Percentiles rank a stretch among this genome's conserved stretches.
Conservation (phyloP, 2,329 filamentous ascomycete species). For the Orbilia blumenaviensis region DNA sequence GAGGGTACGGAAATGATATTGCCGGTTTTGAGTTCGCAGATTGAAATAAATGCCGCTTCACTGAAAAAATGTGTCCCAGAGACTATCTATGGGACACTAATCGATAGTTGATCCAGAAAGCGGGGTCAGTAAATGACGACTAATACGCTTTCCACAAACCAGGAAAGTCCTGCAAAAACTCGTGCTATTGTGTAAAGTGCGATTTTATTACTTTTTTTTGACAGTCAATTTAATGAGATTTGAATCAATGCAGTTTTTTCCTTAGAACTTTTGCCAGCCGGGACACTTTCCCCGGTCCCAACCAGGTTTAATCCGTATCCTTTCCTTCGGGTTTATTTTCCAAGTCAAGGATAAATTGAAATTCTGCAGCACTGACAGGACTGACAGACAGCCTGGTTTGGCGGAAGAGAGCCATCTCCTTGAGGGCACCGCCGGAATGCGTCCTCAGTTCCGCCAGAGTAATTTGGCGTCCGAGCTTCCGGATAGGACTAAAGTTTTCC, state of each 20-base stretch:
- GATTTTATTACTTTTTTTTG: conserved; percentile 5
- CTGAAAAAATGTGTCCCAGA: conserved; percentile 5
- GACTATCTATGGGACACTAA: conserved; percentile 26
- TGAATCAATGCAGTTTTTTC: conserved; percentile 3
- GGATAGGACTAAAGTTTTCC: conserved; percentile 41
- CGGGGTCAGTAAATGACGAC: conserved; percentile 51
- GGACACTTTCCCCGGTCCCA: conserved; percentile 32
- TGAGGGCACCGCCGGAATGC: conserved; percentile 51
- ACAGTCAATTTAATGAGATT: conserved; percentile 32
- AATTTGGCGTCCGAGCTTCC: conserved; percentile 52
- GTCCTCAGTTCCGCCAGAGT: conserved; percentile 49
- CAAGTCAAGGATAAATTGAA: conserved; percentile 53
- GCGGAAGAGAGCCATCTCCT: conserved; percentile 48
- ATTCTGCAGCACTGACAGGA: conserved; percentile 50
- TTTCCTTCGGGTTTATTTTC: conserved; percentile 52
- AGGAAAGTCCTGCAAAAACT: conserved; percentile 4
- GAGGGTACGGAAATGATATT: conserved; percentile 42
- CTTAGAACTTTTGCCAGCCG: conserved; percentile 21
- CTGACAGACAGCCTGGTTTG: conserved; percentile 52
- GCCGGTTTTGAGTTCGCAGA: conserved; percentile 21
- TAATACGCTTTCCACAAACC: conserved; percentile 18
- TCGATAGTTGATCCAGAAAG: conserved; percentile 49
- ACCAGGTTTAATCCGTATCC: conserved; percentile 48
- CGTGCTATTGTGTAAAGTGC: background rate
- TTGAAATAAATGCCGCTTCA: conserved; percentile 43